Base-by-base conservation (phyloP, 179 eudicot genomes). In the Pouteria campechiana region DNA sequence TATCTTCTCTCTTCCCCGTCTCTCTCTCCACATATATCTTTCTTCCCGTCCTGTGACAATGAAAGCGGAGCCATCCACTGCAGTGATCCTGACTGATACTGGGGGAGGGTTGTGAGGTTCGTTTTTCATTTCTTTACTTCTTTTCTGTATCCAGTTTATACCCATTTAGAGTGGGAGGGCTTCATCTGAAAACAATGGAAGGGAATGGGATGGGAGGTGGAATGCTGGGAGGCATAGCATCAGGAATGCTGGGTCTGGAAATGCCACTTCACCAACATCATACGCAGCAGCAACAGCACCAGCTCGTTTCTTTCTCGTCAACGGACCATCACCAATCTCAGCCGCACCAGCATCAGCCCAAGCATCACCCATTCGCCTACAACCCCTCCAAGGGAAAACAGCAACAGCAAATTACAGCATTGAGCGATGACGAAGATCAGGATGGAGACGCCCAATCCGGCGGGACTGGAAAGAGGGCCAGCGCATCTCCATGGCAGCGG, bases 401-500 rank as follows among this genome's bases (percentile, higher is more conserved):
- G 39, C 79, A 73, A 38, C 31, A 46, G 14, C 46, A 67, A 24
- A 57, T 20, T 42, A 48, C 29, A 65, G 72, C 78, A 46, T 57
- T 52, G 6, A 72, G 78, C 46, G 76, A 76, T 46, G 94, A 76
- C 12, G 95, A 85, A 17, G 83, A 81, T 18, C 59, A 37, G 20
- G 28, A 18, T 0, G 61, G 48, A 10, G 62, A 61, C 48, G 46
- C 13, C 18, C 32, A 64, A 5, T 18, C 40, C 34, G 76, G 20
- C 13, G 65, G 50, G 14, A 69, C 69, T 44, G 78, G 61, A 4
- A 78, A 67, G 44, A 82, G 72, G 31, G 75, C 68, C 44, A 40
- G 46, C 17, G 36, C 48, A 3, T 81, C 80, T 0, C 95, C 84
- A 3, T 85, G 93, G 95, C 95, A 85, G 2, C 68, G 95, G 18